Evolutionary conservation across 495 filamentous ascomycete genomes (phyloP).

Genomic region (Jackrogersella minutella): DNA sequence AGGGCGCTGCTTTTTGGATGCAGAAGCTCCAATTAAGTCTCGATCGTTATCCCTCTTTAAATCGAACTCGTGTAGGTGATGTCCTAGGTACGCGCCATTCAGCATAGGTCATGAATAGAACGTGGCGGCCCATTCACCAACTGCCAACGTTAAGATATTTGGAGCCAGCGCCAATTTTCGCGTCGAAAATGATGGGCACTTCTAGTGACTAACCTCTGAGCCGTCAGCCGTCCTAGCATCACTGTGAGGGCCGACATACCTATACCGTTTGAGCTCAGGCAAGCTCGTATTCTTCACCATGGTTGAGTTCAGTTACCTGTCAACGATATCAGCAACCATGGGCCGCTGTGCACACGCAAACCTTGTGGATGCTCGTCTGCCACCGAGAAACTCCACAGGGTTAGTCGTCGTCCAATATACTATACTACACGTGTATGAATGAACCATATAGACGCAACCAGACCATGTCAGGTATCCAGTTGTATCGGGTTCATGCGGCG

Average conservation of each 20-base stretch:
- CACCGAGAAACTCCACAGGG: slow-evolving; percentile 24
- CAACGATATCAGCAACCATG: slow-evolving; percentile 13
- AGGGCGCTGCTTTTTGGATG: slow-evolving; percentile 5
- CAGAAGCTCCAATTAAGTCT: slow-evolving; percentile 23
- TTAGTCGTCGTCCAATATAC: slow-evolving; percentile 25
- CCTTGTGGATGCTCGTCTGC: slow-evolving; percentile 11
- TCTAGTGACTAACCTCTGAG: not conserved
- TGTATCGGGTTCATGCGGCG: slow-evolving; percentile 17
- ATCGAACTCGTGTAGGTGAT: slow-evolving; percentile 2
- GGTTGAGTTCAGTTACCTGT: slow-evolving; percentile 13
- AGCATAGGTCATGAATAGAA: slow-evolving; percentile 19
- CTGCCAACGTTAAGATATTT: not conserved
- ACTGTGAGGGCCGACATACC: not conserved
- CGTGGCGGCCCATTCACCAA: slow-evolving; percentile 28
- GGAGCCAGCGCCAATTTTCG: slow-evolving; percentile 15
- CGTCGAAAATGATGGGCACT: slow-evolving; percentile 1
- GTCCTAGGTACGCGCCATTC: slow-evolving; percentile 5
- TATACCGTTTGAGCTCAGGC: slow-evolving; percentile 12
- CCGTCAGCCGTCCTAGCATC: not conserved
- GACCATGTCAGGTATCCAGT: slow-evolving; percentile 30
- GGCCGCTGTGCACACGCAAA: slow-evolving; percentile 9
- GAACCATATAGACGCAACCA: slow-evolving; percentile 28
- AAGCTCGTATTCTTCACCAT: slow-evolving; percentile 12
- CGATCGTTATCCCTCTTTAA: not conserved
- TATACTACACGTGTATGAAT: slow-evolving; percentile 36